These are phyloP conservation scores for Lactarius sp. DNA, from an alignment of 768 basidiomycete genomes.

Conservation along the genomic window DNA sequence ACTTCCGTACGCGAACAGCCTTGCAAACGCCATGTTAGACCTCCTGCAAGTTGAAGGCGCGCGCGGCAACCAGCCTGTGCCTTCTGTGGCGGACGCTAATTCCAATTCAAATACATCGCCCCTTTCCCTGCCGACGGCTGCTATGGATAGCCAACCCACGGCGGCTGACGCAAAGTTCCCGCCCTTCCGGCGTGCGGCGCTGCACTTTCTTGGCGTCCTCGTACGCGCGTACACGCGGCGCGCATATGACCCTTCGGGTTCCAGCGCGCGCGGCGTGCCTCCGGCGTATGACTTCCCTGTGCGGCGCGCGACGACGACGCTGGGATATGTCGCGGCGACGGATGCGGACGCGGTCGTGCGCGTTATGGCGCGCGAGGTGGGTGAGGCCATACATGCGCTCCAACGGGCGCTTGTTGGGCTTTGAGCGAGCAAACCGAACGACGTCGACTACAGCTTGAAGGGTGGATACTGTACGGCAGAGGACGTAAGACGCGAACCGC, in stretches of 20 bases:
- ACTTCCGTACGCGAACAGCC: constrained; percentile 54
- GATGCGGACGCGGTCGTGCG: constrained; percentile 23
- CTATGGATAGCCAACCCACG: constrained; percentile 56
- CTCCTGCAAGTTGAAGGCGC: constrained; percentile 63
- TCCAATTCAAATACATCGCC: background rate
- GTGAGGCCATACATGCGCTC: constrained; percentile 18
- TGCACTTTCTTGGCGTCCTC: constrained; percentile 74
- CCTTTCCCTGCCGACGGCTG: constrained; percentile 15
- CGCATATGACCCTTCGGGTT: constrained; percentile 33
- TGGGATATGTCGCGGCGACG: constrained; percentile 23
- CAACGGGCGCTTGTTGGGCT: constrained; percentile 15
- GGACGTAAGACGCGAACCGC: background rate
- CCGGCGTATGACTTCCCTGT: constrained; percentile 17
- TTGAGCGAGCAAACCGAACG: background rate
- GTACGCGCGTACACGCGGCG: constrained; percentile 55
- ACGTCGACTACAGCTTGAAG: background rate
- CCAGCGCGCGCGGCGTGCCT: background rate
- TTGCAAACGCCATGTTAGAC: constrained; percentile 68
- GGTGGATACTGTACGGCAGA: background rate
- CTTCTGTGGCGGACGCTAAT: background rate
- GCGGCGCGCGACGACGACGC: constrained; percentile 13
- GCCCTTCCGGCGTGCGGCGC: constrained; percentile 74
- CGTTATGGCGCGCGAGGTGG: constrained; percentile 25
- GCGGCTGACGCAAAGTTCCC: constrained; percentile 62
- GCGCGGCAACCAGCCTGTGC: constrained; percentile 23